A percentile compares a stretch with the other conserved stretches of the same genome.
phyloP scores from a whole-genome alignment of 2,329 filamentous ascomycete genomes.

The Phialophora chinensis region DNA sequence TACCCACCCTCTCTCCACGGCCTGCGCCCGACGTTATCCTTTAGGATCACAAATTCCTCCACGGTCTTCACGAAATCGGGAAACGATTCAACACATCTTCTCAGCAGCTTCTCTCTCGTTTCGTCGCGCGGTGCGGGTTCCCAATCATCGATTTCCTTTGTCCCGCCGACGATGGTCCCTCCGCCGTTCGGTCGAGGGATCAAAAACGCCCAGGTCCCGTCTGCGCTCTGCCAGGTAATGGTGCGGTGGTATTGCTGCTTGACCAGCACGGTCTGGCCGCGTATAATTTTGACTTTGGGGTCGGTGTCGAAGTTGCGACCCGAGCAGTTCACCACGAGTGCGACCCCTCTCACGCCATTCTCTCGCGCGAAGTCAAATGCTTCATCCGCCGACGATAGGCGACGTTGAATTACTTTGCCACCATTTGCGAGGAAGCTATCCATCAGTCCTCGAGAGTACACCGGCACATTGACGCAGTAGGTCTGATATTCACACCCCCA shows the following conservation, averaged over 20 bases:
- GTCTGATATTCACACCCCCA: conserved; percentile 52
- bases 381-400: conserved; percentile 43
- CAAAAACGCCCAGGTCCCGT: conserved; percentile 68
- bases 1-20: conserved; percentile 55
- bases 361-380: conserved; percentile 46
- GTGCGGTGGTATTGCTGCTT: conserved; percentile 52
- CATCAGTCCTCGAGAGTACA: conserved; percentile 52
- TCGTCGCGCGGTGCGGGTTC: conserved; percentile 55
- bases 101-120: conserved; percentile 57
- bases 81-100: conserved; percentile 49
- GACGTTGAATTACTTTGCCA: conserved; percentile 41
- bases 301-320: conserved; percentile 51
- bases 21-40: conserved; percentile 54
- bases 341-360: conserved; percentile 36
- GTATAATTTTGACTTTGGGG: conserved; percentile 51
- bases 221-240: conserved; percentile 66
- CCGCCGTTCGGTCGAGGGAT: conserved; percentile 67
- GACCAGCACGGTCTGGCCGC: conserved; percentile 57
- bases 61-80: conserved; percentile 47
- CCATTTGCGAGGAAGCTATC: conserved; percentile 50
- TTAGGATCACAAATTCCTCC: conserved; percentile 50
- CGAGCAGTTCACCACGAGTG: conserved; percentile 53
- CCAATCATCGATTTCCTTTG: conserved; percentile 66
- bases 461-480: conserved; percentile 52
- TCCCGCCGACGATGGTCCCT: conserved; percentile 70